Percentiles rank a stretch among this genome's conserved stretches.
phyloP scores from a whole-genome alignment of 345 rosid genomes.

The Lumnitzera littorea region DNA sequence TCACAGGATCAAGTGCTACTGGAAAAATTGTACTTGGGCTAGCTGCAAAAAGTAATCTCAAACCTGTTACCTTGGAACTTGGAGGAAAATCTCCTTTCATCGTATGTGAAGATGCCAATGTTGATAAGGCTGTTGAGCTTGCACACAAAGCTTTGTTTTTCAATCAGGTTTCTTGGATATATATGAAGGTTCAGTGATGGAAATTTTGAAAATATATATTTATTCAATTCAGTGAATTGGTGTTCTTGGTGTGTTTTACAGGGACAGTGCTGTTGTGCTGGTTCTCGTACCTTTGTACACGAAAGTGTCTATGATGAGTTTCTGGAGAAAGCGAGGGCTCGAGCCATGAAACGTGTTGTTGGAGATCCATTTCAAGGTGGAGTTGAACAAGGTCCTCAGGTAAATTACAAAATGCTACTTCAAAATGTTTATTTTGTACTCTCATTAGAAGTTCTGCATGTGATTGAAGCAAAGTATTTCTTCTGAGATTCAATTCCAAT shows the following conservation, averaged over 20 bases:
- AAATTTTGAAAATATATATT: neutral
- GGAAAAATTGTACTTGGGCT: constrained; percentile 10
- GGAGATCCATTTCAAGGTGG: constrained; percentile 85
- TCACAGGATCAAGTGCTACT: constrained; percentile 13
- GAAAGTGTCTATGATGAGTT: constrained; percentile 79
- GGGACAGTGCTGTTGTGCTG: constrained; percentile 96
- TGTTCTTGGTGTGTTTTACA: constrained; percentile 7
- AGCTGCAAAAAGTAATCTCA: constrained; percentile 19
- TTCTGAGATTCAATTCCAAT: too few relatives aligned
- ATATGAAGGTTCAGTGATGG: neutral
- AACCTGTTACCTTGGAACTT: constrained; percentile 17
- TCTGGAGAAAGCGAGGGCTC: constrained; percentile 74
- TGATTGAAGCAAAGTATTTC: too few relatives aligned
- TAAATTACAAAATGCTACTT: constrained; percentile 11
- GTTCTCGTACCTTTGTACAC: constrained; percentile 92
- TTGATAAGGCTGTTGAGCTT: constrained; percentile 16
- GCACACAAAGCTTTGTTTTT: constrained; percentile 14
- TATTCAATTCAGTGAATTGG: too few relatives aligned
- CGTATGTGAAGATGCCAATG: constrained; percentile 15
- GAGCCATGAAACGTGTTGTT: constrained; percentile 60
- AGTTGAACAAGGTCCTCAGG: constrained; percentile 97
- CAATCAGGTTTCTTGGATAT: constrained; percentile 11
- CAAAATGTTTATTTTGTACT: neutral
- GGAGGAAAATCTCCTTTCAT: constrained; percentile 24
- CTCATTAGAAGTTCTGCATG: too few relatives aligned